Base-by-base conservation (phyloP, 1,284 basidiomycete genomes). In the Hymenochaete sp. region DNA sequence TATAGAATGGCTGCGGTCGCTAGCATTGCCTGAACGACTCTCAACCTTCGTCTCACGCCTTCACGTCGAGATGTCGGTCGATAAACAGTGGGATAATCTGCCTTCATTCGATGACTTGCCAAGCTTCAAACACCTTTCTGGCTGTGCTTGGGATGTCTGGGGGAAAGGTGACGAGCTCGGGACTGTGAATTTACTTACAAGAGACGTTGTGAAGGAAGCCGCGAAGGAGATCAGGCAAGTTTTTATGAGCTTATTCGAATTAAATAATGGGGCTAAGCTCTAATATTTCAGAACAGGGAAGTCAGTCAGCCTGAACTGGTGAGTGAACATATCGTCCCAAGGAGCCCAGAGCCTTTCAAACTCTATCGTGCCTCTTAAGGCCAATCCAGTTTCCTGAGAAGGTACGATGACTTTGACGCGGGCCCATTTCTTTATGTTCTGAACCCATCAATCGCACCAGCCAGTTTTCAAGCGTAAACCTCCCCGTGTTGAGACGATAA, bases 81-180 rank as follows among this genome's bases (percentile, higher is more conserved):
- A 33, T 21, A 49, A 45, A 42, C 42, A 45, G 28, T 49, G 48
- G 48, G 33, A 47, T 29, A 52, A 39, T 3, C 61, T 82, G 2
- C 80, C 80, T 0, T 64, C 66, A 3, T 83, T 74, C 53, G 77
- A 82, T 54, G 73, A 82, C 48, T 64, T 83, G 1, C 79, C 80
- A 13, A 54, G 56, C 25, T 82, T 73, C 61, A 70, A 76, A 49
- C 64, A 77, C 40, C 66, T 74, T 48, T 58, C 65, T 6, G 80
- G 79, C 6, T 82, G 79, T 51, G 82, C 82, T 1, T 86, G 83
- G 83, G 67, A 66, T 1, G 69, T 85, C 2, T 86, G 82, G 80
- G 82, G 81, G 14, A 60, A 67, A 31, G 72, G 77, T 14, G 83
- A 86, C 53, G 67, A 84, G 55, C 65, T 86, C 9, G 82, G 82